Evolutionary conservation across 2,329 filamentous ascomycete species (phyloP).

Genomic region (Lachnellula occidentalis): DNA sequence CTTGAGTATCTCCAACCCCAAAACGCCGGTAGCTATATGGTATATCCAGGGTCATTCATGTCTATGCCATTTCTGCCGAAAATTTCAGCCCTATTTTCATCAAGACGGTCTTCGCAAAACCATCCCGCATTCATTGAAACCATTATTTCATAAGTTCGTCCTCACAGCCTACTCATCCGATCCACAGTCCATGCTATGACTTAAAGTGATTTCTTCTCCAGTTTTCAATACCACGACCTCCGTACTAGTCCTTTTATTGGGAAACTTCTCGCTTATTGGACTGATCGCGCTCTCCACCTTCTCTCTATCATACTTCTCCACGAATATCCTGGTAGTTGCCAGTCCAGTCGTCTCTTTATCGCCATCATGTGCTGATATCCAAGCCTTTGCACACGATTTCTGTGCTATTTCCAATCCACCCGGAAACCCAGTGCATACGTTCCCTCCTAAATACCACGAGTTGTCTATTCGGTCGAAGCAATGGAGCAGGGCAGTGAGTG

Average conservation of each 20-base stretch:
- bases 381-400: conserved; percentile 47
- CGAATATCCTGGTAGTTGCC: conserved; percentile 45
- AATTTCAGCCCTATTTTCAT: no score
- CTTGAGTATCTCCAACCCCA: no score
- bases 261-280: conserved; percentile 21
- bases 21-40: no score
- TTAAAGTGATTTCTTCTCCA: conserved; percentile 41
- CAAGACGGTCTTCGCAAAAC: no score
- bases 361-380: conserved; percentile 58
- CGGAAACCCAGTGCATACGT: conserved; percentile 51
- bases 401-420: conserved; percentile 52
- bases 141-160: no score
- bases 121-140: no score
- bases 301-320: conserved; percentile 38
- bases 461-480: conserved; percentile 55
- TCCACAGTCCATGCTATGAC: conserved; percentile 8
- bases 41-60: no score
- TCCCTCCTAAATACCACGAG: conserved; percentile 57
- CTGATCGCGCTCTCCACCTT: conserved; percentile 39
- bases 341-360: conserved; percentile 51
- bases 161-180: background rate
- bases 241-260: conserved; percentile 27
- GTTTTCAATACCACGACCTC: conserved; percentile 38
- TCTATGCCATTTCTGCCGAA: no score
- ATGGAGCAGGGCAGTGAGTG: conserved; percentile 59